Conservation (phyloP, 139 green algal genomes). For the Chlorella sp. region DNA sequence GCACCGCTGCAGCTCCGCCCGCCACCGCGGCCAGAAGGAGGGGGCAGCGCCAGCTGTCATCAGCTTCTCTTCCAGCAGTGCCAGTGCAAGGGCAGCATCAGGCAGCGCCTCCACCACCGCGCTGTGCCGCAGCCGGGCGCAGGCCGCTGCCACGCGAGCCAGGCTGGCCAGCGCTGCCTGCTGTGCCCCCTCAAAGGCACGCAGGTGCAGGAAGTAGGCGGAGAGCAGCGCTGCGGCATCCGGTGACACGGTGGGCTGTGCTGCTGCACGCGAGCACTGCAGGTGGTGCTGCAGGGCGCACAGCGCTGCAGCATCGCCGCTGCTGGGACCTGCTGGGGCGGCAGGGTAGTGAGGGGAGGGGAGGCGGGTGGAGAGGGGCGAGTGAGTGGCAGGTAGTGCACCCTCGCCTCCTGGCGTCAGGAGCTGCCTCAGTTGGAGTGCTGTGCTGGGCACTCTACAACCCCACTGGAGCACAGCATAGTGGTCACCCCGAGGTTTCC, state of each 20-base stretch:
- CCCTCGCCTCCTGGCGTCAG: not conserved
- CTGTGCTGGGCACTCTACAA: no score
- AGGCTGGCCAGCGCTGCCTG: constrained; percentile 30
- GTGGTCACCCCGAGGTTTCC: no score
- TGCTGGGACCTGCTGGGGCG: not conserved
- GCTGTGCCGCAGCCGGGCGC: constrained; percentile 33
- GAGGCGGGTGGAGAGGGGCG: not conserved
- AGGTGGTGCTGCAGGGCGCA: not conserved
- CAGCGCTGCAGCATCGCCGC: not conserved
- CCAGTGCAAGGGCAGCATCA: constrained; percentile 43
- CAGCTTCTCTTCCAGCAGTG: constrained; percentile 30
- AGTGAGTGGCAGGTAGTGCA: not conserved
- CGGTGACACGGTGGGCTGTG: constrained; percentile 16
- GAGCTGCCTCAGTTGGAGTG: no score
- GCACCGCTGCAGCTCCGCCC: constrained; percentile 16
- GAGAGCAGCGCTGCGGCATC: constrained; percentile 35
- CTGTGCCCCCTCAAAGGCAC: not conserved
- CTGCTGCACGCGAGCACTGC: not conserved
- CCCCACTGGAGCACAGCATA: no score
- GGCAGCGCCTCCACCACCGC: constrained; percentile 21
- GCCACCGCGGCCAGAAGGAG: constrained; percentile 18
- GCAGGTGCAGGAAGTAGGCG: constrained; percentile 35
- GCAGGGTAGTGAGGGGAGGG: no score
- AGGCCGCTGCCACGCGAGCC: constrained; percentile 36
- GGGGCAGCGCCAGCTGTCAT: not conserved